Evolutionary conservation across 1,284 basidiomycete species (phyloP).

Genomic region (Cutaneotrichosporon cutaneum): DNA sequence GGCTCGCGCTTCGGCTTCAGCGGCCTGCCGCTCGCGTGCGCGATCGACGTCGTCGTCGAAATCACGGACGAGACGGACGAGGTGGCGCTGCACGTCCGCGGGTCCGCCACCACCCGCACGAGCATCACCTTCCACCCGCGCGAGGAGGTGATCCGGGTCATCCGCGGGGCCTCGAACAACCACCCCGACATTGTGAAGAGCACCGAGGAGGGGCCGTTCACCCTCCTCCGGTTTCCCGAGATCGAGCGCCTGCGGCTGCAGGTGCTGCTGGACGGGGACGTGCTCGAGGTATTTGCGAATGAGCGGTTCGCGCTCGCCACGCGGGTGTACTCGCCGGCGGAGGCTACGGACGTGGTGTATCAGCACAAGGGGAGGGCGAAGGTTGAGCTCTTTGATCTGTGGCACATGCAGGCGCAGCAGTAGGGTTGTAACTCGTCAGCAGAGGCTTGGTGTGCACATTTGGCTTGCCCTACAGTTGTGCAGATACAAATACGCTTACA

Average conservation of each 20-base stretch:
- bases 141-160: slow-evolving; percentile 8
- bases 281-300: slow-evolving; percentile 47
- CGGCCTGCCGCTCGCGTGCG: slow-evolving; percentile 10
- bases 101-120: slow-evolving; percentile 4
- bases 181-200: slow-evolving; percentile 7
- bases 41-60: neutral
- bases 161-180: slow-evolving; percentile 12
- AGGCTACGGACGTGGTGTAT: neutral
- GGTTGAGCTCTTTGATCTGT: neutral
- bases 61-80: slow-evolving; percentile 4
- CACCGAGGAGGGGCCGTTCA: slow-evolving; percentile 16
- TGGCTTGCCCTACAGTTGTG: too few species aligned
- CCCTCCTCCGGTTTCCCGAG: slow-evolving; percentile 15
- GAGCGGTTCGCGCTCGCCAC: slow-evolving; percentile 41
- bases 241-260: slow-evolving; percentile 31
- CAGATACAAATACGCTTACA: too few species aligned
- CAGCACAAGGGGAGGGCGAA: neutral
- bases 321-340: slow-evolving; percentile 29
- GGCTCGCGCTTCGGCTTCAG: neutral
- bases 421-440: too few species aligned
- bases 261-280: slow-evolving; percentile 40
- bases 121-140: slow-evolving; percentile 14
- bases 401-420: slow-evolving; percentile 2
- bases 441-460: too few species aligned
- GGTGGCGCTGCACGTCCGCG: slow-evolving; percentile 8